Conservation (phyloP, 495 filamentous ascomycete species). For the Aspergillus affinis region DNA sequence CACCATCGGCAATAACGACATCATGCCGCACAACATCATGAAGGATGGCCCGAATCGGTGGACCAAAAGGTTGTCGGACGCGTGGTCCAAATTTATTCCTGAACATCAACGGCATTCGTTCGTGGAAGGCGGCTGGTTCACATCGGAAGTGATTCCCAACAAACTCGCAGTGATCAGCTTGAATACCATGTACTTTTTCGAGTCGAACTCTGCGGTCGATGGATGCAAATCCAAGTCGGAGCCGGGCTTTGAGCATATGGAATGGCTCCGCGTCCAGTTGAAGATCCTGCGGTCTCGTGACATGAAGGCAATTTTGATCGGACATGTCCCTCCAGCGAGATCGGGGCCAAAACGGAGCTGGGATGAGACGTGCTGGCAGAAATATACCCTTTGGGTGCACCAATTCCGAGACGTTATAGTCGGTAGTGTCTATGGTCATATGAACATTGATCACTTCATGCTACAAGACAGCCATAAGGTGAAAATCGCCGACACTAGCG, state of each 20-base stretch:
- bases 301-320: slow-evolving; percentile 93
- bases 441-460: slow-evolving; percentile 99
- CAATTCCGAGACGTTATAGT: slow-evolving; percentile 91
- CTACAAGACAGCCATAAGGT: slow-evolving; percentile 83
- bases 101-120: slow-evolving; percentile 92
- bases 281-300: slow-evolving; percentile 75
- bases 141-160: slow-evolving; percentile 84
- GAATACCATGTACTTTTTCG: slow-evolving; percentile 96
- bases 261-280: slow-evolving; percentile 94
- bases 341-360: slow-evolving; percentile 79
- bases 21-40: slow-evolving; percentile 96
- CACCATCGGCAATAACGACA: slow-evolving; percentile 95
- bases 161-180: slow-evolving; percentile 88
- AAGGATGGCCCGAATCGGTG: slow-evolving; percentile 79
- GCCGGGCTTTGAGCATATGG: slow-evolving; percentile 90
- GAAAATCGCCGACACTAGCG: slow-evolving; percentile 40
- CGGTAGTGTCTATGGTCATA: slow-evolving; percentile 81
- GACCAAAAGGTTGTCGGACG: slow-evolving; percentile 66
- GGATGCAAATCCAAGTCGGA: slow-evolving; percentile 76
- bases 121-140: slow-evolving; percentile 91
- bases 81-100: slow-evolving; percentile 88
- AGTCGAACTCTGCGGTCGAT: slow-evolving; percentile 87
- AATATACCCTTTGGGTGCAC: slow-evolving; percentile 86
- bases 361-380: slow-evolving; percentile 98
- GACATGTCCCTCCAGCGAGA: slow-evolving; percentile 89